Evolutionary conservation across 805 yeast species (phyloP).

Genomic region (Cyberlindnera suaveolens): DNA sequence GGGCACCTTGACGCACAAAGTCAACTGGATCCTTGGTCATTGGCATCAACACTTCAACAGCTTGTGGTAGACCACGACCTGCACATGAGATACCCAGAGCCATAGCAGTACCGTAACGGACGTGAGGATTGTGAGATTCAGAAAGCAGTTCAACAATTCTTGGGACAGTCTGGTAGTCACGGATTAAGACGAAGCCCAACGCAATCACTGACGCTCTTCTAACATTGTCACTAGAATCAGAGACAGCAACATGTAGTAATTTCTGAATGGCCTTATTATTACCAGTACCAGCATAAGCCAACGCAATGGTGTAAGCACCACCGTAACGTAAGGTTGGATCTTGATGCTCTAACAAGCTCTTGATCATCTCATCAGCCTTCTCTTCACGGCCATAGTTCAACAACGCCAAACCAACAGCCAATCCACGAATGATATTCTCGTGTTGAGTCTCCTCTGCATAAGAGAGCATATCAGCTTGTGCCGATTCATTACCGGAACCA

Average conservation of each 20-base stretch:
- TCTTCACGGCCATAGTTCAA: constrained; percentile 83
- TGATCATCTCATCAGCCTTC: constrained; percentile 64
- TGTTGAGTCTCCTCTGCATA: constrained; percentile 95
- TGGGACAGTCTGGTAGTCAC: constrained; percentile 91
- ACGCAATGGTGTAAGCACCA: constrained; percentile 88
- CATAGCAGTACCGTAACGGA: constrained; percentile 95
- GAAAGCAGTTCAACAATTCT: constrained; percentile 88
- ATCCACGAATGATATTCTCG: constrained; percentile 90
- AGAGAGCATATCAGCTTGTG: constrained; percentile 72
- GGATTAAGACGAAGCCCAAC: constrained; percentile 83
- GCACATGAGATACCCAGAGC: constrained; percentile 97
- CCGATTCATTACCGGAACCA: constrained; percentile 74
- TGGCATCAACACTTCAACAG: constrained; percentile 89
- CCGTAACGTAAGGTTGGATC: constrained; percentile 88
- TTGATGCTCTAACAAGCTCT: constrained; percentile 62
- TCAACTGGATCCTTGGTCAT: constrained; percentile 91
- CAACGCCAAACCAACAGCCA: constrained; percentile 84
- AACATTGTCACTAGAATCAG: constrained; percentile 94
- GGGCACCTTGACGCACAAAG: constrained; percentile 96
- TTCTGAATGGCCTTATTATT: constrained; percentile 81
- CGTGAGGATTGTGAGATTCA: constrained; percentile 96
- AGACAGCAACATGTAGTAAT: constrained; percentile 87
- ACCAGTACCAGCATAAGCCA: constrained; percentile 97
- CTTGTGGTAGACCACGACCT: constrained; percentile 83
- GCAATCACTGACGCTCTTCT: constrained; percentile 93